Evolutionary conservation across 164 flowering plant genomes (phyloP), one percentile per base, ranked within the genome.

Genomic region (Protea cynaroides): DNA sequence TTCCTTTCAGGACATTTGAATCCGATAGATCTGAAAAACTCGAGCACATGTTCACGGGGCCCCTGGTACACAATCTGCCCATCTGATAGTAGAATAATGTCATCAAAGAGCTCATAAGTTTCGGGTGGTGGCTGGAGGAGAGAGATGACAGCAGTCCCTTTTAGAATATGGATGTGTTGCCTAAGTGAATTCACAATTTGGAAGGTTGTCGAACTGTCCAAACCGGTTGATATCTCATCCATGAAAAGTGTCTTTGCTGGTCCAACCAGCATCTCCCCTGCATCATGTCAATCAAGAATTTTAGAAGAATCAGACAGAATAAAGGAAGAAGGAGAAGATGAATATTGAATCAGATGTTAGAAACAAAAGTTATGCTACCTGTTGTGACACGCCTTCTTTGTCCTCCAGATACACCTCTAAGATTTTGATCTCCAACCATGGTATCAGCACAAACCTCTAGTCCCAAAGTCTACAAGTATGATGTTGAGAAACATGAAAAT

Each of bases 71-170:
- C 80, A 9, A 77, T 65, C 23, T 77, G 70, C 15, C 80, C 80
- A 34, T 77, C 80, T 0, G 80, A 77, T 17, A 77, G 69, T 22
- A 77, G 68, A 46, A 77, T 64, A 54, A 77, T 77, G 61, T 77
- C 80, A 62, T 77, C 81, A 12, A 78, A 78, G 66, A 74, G 81
- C 56, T 78, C 59, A 8, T 69, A 78, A 22, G 78, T 78, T 25
- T 78, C 81, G 23, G 78, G 81, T 21, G 78, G 76, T 21, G 81
- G 81, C 62, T 78, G 78, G 17, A 78, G 71, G 58, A 78, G 78
- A n/a, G 78, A 69, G 46, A 78, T 74, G 49, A 71, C 19, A 49
- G 69, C 62, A 11, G 74, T 66, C 13, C 47, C 63, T 19, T 60
- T 65, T 57, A 71, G 56, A 19, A 66, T 71, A 24, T 66, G 74